Evolutionary conservation across 768 basidiomycete genomes (phyloP).

Genomic region (Wakefieldia striispora): DNA sequence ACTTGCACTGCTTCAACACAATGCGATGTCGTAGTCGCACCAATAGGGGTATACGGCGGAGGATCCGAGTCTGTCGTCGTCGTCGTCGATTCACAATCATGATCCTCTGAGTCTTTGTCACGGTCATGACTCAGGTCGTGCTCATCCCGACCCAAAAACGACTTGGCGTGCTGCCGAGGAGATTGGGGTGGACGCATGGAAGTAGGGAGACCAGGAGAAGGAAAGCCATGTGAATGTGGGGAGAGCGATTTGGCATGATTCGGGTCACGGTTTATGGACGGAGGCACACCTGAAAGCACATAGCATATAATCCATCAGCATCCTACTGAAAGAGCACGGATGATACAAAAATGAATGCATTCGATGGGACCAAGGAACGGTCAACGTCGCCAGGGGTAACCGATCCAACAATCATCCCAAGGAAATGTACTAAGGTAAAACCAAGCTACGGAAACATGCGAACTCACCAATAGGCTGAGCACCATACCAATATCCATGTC

Average conservation of each 20-base stretch:
- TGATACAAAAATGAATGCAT: not conserved
- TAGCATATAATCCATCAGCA: conserved; percentile 11
- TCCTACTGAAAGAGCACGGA: not conserved
- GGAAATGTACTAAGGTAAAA: not conserved
- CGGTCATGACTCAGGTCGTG: conserved; percentile 5
- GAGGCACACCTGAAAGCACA: conserved; percentile 14
- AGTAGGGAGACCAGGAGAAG: not conserved
- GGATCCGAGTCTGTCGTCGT: conserved; percentile 29
- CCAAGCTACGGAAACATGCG: conserved; percentile 1
- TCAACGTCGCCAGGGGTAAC: conserved; percentile 1
- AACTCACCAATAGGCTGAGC: conserved; percentile 20
- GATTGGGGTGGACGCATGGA: not conserved
- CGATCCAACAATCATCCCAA: not conserved
- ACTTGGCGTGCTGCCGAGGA: not conserved
- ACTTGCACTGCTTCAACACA: conserved; percentile 5
- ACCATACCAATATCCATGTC: conserved; percentile 24
- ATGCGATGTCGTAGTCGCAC: conserved; percentile 4
- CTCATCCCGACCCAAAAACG: conserved; percentile 5
- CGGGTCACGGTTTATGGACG: conserved; percentile 10
- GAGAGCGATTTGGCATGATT: conserved; percentile 2
- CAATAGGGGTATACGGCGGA: conserved; percentile 25
- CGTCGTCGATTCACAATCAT: conserved; percentile 27
- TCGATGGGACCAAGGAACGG: not conserved
- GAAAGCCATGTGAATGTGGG: conserved; percentile 5
- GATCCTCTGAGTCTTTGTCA: conserved; percentile 24